Evolutionary conservation across 768 basidiomycete species (phyloP).

Genomic region (Leucogyrophana mollusca): DNA sequence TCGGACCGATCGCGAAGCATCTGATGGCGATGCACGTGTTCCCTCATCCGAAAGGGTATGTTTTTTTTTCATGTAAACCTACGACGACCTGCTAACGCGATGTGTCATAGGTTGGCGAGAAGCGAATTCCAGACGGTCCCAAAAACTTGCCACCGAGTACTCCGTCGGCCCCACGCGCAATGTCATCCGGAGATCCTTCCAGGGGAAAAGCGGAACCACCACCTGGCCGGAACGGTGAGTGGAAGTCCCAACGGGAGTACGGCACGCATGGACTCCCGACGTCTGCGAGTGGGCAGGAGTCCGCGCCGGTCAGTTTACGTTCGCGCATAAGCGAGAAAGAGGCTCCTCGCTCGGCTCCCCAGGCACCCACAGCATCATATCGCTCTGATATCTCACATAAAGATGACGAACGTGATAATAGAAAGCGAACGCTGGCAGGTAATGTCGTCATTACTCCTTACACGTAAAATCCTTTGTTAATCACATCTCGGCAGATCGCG

Average conservation of each 20-base stretch:
- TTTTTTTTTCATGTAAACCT: no score
- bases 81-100: no score
- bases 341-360: conserved; percentile 35
- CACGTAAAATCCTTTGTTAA: conserved; percentile 7
- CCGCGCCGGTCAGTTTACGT: conserved; percentile 40
- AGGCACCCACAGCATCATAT: conserved; percentile 41
- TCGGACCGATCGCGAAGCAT: conserved; percentile 57
- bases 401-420: conserved; percentile 65
- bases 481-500: conserved; percentile 48
- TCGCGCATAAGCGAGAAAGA: conserved; percentile 68
- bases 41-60: conserved; percentile 63
- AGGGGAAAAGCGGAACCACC: conserved; percentile 42
- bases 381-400: conserved; percentile 43
- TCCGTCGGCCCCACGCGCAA: conserved; percentile 71
- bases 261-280: conserved; percentile 20
- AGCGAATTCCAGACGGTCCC: conserved; percentile 54
- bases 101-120: conserved; percentile 44
- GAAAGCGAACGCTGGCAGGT: conserved; percentile 75
- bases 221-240: conserved; percentile 42
- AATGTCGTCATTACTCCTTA: conserved; percentile 23
- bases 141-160: conserved; percentile 55
- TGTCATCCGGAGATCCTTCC: conserved; percentile 50
- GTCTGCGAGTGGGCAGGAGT: conserved; percentile 18
- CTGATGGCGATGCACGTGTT: conserved; percentile 48
- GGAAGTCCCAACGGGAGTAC: conserved; percentile 42